These are phyloP conservation scores for Terfezia boudieri DNA, from an alignment of 495 filamentous ascomycete genomes.

Conservation along the genomic window DNA sequence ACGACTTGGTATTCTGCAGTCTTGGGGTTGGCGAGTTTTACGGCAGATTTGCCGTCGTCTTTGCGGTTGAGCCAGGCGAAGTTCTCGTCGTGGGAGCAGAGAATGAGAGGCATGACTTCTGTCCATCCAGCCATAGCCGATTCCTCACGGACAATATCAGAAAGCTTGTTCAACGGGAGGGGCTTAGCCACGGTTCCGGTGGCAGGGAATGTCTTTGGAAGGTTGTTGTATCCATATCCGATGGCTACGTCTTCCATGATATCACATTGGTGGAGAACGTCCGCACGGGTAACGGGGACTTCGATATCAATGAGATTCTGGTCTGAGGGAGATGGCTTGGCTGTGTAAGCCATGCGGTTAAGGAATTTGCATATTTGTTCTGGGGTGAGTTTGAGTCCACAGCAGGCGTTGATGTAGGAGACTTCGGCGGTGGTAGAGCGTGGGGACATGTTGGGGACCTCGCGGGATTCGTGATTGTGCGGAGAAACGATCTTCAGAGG, in stretches of 20 bases:
- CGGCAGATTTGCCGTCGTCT: conserved; percentile 66
- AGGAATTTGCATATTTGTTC: conserved; percentile 52
- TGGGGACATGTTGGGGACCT: conserved; percentile 56
- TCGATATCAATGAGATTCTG: conserved; percentile 50
- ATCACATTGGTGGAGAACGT: conserved; percentile 88
- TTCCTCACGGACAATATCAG: conserved; percentile 76
- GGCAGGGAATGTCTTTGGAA: conserved; percentile 62
- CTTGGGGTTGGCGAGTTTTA: conserved; percentile 87
- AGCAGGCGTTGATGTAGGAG: conserved; percentile 79
- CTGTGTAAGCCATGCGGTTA: conserved; percentile 63
- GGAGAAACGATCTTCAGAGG: conserved; percentile 75
- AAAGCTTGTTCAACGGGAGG: conserved; percentile 78
- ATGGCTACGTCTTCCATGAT: conserved; percentile 98
- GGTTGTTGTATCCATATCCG: conserved; percentile 86
- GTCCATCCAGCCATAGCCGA: conserved; percentile 87
- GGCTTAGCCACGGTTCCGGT: conserved; percentile 68
- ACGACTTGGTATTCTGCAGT: conserved; percentile 92
- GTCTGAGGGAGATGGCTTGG: conserved; percentile 43
- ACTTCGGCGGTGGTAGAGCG: conserved; percentile 61
- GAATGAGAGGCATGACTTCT: conserved; percentile 86
- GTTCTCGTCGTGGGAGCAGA: conserved; percentile 98
- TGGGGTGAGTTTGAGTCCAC: conserved; percentile 51
- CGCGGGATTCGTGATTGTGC: conserved; percentile 63
- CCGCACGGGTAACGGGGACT: conserved; percentile 72
- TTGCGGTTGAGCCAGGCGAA: conserved; percentile 86